Percentiles rank a stretch among this genome's conserved stretches.
Conservation (phyloP, 176 grass and related monocot species). For the Saccharum spontaneum region DNA sequence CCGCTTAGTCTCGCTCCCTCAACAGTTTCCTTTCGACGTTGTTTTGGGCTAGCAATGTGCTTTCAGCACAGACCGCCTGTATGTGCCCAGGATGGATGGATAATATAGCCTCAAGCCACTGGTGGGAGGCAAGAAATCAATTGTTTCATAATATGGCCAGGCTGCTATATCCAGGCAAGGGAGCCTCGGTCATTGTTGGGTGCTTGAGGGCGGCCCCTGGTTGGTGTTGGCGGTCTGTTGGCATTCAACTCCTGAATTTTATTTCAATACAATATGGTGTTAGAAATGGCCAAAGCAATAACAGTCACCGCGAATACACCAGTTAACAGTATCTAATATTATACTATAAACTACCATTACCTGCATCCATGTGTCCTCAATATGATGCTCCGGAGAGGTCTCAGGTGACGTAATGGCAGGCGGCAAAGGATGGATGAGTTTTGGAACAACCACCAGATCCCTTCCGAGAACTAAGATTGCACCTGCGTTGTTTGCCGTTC, state of each 20-base stretch:
- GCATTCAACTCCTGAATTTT: conserved; percentile 85
- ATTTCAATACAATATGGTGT: background rate
- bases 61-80: conserved; percentile 5
- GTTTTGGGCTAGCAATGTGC: conserved; percentile 20
- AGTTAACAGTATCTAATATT: background rate
- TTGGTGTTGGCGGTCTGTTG: conserved; percentile 87
- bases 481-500: conserved; percentile 95
- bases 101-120: conserved; percentile 35
- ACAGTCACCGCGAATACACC: background rate
- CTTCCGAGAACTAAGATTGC: conserved; percentile 97
- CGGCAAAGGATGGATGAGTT: conserved; percentile 98
- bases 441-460: conserved; percentile 96
- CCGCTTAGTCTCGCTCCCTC: conserved; percentile 13
- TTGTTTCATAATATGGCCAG: background rate
- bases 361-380: conserved; percentile 99
- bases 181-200: conserved; percentile 72
- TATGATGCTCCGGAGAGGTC: conserved; percentile 70
- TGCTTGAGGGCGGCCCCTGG: conserved; percentile 89
- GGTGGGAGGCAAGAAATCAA: conserved; percentile 10
- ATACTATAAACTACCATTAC: conserved; percentile 33
- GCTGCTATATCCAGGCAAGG: conserved; percentile 70
- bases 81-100: conserved; percentile 20
- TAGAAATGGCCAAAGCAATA: conserved; percentile 2
- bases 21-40: conserved; percentile 4
- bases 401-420: conserved; percentile 84